Evolutionary conservation across 257 asterid genomes (phyloP).

Genomic region (Pogostemon cablin): DNA sequence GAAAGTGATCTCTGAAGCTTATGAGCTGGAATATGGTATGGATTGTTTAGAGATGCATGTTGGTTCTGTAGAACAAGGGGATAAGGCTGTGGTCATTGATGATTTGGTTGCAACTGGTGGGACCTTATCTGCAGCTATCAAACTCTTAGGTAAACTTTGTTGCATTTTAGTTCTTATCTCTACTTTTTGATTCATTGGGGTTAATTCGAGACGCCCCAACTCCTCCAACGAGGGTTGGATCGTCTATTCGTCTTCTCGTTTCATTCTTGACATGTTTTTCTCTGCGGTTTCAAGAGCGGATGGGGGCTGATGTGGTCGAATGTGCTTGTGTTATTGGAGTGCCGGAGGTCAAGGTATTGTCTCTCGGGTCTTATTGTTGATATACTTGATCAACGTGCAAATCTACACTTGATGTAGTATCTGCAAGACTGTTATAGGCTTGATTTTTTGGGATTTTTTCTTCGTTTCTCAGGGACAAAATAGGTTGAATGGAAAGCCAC

Average conservation of each 20-base stretch:
- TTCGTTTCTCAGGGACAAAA: constrained; percentile 48
- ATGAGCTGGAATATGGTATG: constrained; percentile 80
- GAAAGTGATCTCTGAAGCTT: constrained; percentile 56
- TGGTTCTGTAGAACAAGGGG: constrained; percentile 67
- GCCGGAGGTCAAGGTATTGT: constrained; percentile 66
- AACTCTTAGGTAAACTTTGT: constrained; percentile 55
- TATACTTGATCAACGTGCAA: not conserved
- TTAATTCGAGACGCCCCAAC: too few relatives aligned
- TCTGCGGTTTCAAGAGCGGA: constrained; percentile 45
- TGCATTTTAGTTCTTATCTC: not conserved
- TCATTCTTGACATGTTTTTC: not conserved
- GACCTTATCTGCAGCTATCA: constrained; percentile 77
- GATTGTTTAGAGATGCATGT: constrained; percentile 83
- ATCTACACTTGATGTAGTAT: not conserved
- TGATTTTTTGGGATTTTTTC: not conserved
- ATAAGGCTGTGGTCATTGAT: constrained; percentile 67
- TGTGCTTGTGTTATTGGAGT: constrained; percentile 82
- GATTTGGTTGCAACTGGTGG: constrained; percentile 93
- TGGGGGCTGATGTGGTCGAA: constrained; percentile 78
- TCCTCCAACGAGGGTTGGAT: too few relatives aligned
- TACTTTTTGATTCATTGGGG: too few relatives aligned
- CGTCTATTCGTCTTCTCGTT: not conserved
- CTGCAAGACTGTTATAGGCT: not conserved
- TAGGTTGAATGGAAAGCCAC: constrained; percentile 69
- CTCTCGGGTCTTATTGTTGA: not conserved